phyloP scores from a whole-genome alignment of 2,329 filamentous ascomycete genomes.

The Xylaria sp. region DNA sequence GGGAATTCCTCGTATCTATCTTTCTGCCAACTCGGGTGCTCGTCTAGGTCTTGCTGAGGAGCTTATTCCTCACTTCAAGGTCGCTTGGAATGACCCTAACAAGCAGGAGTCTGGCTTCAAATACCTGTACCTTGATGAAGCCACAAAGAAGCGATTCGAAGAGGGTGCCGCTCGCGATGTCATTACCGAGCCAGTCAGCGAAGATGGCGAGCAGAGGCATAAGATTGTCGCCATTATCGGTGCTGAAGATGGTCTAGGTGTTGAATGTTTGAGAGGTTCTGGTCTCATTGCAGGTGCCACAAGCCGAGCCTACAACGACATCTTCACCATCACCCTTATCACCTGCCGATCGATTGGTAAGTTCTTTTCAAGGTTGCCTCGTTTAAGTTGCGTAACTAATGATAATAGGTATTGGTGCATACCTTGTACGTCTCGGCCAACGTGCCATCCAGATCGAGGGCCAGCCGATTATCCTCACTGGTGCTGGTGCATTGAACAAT shows the following conservation, averaged over 20 bases:
- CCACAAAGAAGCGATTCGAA: conserved; percentile 85
- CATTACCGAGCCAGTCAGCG: conserved; percentile 84
- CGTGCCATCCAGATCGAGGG: conserved; percentile 99
- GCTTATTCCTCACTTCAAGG: conserved; percentile 94
- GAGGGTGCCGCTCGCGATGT: conserved; percentile 76
- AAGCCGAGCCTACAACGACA: conserved; percentile 95
- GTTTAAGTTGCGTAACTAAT: conserved; percentile 42
- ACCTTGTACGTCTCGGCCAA: conserved; percentile 96
- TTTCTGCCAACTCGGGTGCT: conserved; percentile 98
- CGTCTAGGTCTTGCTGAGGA: conserved; percentile 96
- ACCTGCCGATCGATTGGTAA: conserved; percentile 96
- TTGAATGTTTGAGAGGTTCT: conserved; percentile 95
- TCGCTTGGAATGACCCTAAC: conserved; percentile 87
- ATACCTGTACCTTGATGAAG: conserved; percentile 91
- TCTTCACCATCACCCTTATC: conserved; percentile 97
- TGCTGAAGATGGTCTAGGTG: conserved; percentile 93
- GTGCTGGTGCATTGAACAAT: conserved; percentile 97
- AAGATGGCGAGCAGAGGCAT: conserved; percentile 87
- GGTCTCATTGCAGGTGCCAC: conserved; percentile 98
- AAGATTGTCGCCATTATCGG: conserved; percentile 94
- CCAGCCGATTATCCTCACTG: conserved; percentile 97
- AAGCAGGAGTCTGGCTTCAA: conserved; percentile 92
- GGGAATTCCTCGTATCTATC: conserved; percentile 94
- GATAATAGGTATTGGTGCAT: conserved; percentile 83
- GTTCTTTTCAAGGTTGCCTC: conserved; percentile 36